Evolutionary conservation across 164 flowering plant genomes (phyloP), one percentile per base, ranked within the genome.

Genomic region (Piper betle): DNA sequence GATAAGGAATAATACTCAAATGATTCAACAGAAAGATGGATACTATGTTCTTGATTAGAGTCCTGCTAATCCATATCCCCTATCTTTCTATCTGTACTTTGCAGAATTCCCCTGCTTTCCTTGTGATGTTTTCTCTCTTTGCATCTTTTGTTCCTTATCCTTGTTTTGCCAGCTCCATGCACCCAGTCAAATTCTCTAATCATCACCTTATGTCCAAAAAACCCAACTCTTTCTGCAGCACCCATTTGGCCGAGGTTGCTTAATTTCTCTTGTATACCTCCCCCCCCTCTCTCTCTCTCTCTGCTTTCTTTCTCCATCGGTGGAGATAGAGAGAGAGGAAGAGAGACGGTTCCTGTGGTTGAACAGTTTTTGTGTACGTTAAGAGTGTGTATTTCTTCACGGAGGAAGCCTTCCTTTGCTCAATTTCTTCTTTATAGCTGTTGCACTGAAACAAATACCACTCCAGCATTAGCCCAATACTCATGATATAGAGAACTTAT

Each of bases 381-480:
- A 25, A 25, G 33, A 25, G 2, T 25, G 33, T 25, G 2, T 25
- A 25, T 25, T 25, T 25, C 67, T 70, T 15, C 53, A 53, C 64
- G 58, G 58, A 10, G 58, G 39, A 55, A 53, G 33, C 33, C 33
- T 38, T 13, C 58, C 9, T 64, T 65, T 68, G 57, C 67, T 13
- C 57, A 63, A 70, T 65, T 59, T 62, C 33, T 25, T 25, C 68
- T 70, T 73, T 70, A 55, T 61, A 61, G 73, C 77, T 75, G 75
- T 68, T 64, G n/a, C 67, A 69, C 68, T 76, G 76, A 80, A 78
- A 82, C 75, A 79, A 80, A 79, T 25, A 25, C 71, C 74, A 53
- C 77, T 71, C 81, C 79, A 75, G 68, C 68, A 74, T 67, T 64
- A 77, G 84, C 78, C 71, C 77, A 79, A 57, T 75, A 82, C 78